Percentiles rank a stretch among this genome's conserved stretches.
These are phyloP conservation scores for Phycomyces blakesleeanus DNA, from an alignment of 192 early-diverging fungal species.

Conservation along the genomic window DNA sequence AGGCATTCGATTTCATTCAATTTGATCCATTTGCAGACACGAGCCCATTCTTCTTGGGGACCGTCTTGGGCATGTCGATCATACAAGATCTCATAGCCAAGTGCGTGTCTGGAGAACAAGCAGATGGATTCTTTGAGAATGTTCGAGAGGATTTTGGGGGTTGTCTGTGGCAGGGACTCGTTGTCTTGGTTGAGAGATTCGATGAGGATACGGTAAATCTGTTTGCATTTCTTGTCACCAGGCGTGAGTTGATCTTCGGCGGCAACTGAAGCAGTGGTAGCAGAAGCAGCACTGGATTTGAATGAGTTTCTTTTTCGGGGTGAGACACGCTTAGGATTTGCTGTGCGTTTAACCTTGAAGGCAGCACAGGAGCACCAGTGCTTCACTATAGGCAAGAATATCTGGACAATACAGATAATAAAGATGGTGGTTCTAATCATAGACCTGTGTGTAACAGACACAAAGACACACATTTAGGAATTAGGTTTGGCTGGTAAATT, in stretches of 20 bases:
- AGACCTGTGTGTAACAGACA: slow-evolving; percentile 12
- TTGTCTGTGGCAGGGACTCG: neutral
- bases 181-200: slow-evolving; percentile 1
- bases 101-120: slow-evolving; percentile 16
- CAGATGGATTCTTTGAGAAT: slow-evolving; percentile 15
- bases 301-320: neutral
- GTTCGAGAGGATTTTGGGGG: neutral
- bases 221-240: slow-evolving; percentile 8
- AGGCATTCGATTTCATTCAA: slow-evolving; percentile 35
- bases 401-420: slow-evolving; percentile 9
- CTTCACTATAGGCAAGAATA: slow-evolving; percentile 13
- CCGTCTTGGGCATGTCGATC: slow-evolving; percentile 8
- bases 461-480: slow-evolving; percentile 1
- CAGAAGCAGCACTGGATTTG: neutral
- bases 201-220: slow-evolving; percentile 14
- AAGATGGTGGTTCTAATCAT: slow-evolving; percentile 10
- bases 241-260: slow-evolving; percentile 1
- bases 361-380: slow-evolving; percentile 6
- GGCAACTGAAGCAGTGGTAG: no score
- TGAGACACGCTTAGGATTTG: neutral
- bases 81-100: slow-evolving; percentile 27
- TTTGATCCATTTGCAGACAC: slow-evolving; percentile 31
- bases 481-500: neutral
- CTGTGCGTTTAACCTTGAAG: slow-evolving; percentile 11
- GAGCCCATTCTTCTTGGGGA: slow-evolving; percentile 20